Evolutionary conservation across 176 grass and related monocot genomes (phyloP), one percentile per base, ranked within the genome.

Genomic region (Bromus sterilis): DNA sequence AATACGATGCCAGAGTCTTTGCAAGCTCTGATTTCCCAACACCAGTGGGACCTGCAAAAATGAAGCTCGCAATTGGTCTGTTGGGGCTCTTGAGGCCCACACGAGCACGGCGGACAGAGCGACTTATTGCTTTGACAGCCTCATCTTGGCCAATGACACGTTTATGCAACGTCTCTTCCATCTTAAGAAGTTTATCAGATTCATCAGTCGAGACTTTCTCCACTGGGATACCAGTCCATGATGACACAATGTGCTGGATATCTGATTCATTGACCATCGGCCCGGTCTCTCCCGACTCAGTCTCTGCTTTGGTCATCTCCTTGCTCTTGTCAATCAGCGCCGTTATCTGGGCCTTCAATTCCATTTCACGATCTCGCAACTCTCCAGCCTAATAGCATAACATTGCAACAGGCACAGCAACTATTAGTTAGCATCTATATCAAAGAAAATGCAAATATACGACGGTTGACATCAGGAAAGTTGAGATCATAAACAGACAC

Each of bases 21-120:
- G 94, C 94, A 25, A 97, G 87, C 81, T 97, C 94, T n/a, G 94
- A 97, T 83, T 97, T 97, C 24, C 94, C 94, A 35, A 97, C 94
- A 42, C 94, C 94, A 28, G 94, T 97, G 41, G 94, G 94, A 41
- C 94, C 94, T 59, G 91, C 93, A 20, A 97, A 97, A 66, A 97
- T 94, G 72, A 97, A 97, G 86, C 94, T 97, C 1, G 94, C 91
- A 36, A 94, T 97, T 29, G 91, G 94, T 65, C 94, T 89, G 59
- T 90, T 94, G 51, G 94, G 94, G 66, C 92, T 94, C 80, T 97
- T 97, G 11, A 94, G 89, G 31, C 94, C 91, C 7, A 97, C 94
- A 74, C 91, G 89, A 59, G 94, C 91, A 37, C 94, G 87, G 61
- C 91, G 91, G 51, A 94, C 88, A 11, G 94, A 91, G n/a, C 94